Evolutionary conservation across 2,329 filamentous ascomycete species (phyloP).

Genomic region (Ceratocystiopsis minuta): DNA sequence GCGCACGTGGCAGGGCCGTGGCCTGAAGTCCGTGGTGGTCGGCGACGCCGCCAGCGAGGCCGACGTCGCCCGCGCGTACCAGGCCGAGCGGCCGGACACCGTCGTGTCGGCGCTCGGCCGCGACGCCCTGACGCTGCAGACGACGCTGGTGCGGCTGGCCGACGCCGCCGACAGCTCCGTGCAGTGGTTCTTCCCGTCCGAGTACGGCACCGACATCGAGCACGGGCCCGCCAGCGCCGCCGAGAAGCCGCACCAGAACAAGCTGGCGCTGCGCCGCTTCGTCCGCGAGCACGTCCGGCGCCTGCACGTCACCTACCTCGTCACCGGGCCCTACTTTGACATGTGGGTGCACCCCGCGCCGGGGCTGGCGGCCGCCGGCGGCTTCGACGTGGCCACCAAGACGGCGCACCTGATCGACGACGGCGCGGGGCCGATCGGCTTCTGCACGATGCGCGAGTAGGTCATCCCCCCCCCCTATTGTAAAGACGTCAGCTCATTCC

Average conservation of each 20-base stretch:
- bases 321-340: constrained; percentile 52
- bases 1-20: constrained; percentile 20
- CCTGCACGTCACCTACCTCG: constrained; percentile 46
- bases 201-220: constrained; percentile 49
- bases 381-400: constrained; percentile 38
- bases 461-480: constrained; percentile 13
- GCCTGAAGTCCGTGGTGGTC: constrained; percentile 29
- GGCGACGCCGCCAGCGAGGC: constrained; percentile 33
- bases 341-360: constrained; percentile 31
- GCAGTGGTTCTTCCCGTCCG: constrained; percentile 47
- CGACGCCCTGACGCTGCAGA: constrained; percentile 40
- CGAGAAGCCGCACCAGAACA: constrained; percentile 52
- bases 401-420: constrained; percentile 43
- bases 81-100: constrained; percentile 39
- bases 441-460: constrained; percentile 57
- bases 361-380: constrained; percentile 27
- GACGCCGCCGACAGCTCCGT: constrained; percentile 30
- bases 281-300: constrained; percentile 29
- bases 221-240: constrained; percentile 35
- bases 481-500: background rate
- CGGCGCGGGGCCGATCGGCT: constrained; percentile 42
- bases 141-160: constrained; percentile 42
- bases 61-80: constrained; percentile 37
- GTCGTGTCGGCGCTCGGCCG: constrained; percentile 48
- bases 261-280: constrained; percentile 47